Conservation (phyloP, 2,329 filamentous ascomycete genomes). For the Claviceps citrina region DNA sequence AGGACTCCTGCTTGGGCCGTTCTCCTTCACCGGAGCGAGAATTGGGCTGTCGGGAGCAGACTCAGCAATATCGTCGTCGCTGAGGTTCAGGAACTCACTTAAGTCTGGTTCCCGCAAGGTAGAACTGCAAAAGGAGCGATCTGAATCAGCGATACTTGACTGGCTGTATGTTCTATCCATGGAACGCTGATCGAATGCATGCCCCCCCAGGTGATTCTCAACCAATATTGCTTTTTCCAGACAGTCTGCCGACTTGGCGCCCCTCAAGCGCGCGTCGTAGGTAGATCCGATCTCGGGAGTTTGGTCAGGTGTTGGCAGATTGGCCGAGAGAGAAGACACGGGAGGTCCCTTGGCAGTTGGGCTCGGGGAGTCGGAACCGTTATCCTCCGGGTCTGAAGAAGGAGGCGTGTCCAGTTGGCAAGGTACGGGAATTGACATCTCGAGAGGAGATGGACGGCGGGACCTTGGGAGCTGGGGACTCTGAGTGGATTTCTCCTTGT, state of each 20-base stretch:
- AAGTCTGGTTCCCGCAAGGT: constrained; percentile 36
- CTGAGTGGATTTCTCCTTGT: constrained; percentile 10
- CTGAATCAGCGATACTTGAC: constrained; percentile 17
- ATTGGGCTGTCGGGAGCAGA: constrained; percentile 12
- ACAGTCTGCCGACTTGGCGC: constrained; percentile 15
- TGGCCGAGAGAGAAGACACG: constrained; percentile 4
- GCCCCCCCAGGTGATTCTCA: constrained; percentile 13
- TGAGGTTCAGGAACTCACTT: constrained; percentile 37
- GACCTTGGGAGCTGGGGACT: constrained; percentile 13
- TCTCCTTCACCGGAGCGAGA: constrained; percentile 4
- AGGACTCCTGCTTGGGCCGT: constrained; percentile 1
- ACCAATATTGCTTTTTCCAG: constrained; percentile 17
- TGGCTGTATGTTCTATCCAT: constrained; percentile 16
- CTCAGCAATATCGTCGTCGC: constrained; percentile 44
- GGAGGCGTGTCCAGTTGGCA: constrained; percentile 18
- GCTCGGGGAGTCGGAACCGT: constrained; percentile 2
- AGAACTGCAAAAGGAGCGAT: constrained; percentile 16
- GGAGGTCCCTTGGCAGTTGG: constrained; percentile 8
- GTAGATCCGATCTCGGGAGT: constrained; percentile 17
- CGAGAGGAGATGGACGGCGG: constrained; percentile 13
- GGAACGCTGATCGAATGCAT: constrained; percentile 12
- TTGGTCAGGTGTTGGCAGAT: constrained; percentile 18
- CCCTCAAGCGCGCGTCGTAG: constrained; percentile 12
- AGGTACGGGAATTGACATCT: constrained; percentile 8
- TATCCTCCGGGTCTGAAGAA: constrained; percentile 16